Conservation (phyloP, 805 yeast genomes). For the Yamadazyma phyllophila region DNA sequence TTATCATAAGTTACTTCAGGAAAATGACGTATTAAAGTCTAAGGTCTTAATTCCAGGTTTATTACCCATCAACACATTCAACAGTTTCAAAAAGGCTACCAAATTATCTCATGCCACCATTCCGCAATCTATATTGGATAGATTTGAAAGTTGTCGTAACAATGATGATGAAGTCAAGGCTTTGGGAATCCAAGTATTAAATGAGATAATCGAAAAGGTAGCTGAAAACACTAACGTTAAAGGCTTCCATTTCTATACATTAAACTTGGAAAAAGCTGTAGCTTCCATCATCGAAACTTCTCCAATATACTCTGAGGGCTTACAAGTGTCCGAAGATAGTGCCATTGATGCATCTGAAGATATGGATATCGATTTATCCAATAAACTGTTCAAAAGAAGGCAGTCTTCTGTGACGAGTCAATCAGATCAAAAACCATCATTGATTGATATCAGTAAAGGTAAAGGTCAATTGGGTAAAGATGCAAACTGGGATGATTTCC, state of each 20-base stretch:
- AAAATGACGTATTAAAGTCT: slow-evolving; percentile 37
- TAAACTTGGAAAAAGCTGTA: slow-evolving; percentile 88
- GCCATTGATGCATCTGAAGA: slow-evolving; percentile 9
- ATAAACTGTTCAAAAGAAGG: slow-evolving; percentile 24
- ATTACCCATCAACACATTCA: slow-evolving; percentile 86
- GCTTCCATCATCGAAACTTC: slow-evolving; percentile 77
- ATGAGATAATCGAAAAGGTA: slow-evolving; percentile 60
- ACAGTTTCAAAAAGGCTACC: slow-evolving; percentile 83
- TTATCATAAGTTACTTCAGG: slow-evolving; percentile 57
- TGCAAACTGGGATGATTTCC: slow-evolving; percentile 97
- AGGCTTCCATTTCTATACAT: slow-evolving; percentile 90
- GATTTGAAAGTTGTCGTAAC: slow-evolving; percentile 55
- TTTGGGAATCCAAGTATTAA: slow-evolving; percentile 74
- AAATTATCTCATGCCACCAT: slow-evolving; percentile 83
- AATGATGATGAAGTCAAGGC: slow-evolving; percentile 77
- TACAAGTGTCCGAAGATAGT: slow-evolving; percentile 33
- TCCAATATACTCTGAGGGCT: slow-evolving; percentile 40
- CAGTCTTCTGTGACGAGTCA: slow-evolving; percentile 39
- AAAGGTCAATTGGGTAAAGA: slow-evolving; percentile 82
- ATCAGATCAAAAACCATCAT: slow-evolving; percentile 33
- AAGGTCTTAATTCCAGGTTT: slow-evolving; percentile 79
- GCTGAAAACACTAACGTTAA: slow-evolving; percentile 51
- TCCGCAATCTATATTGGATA: slow-evolving; percentile 53
- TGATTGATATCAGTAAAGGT: slow-evolving; percentile 79
- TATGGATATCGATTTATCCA: not conserved